These are phyloP conservation scores for Pichia cabralensis DNA, from an alignment of 805 yeast species.

Conservation along the genomic window DNA sequence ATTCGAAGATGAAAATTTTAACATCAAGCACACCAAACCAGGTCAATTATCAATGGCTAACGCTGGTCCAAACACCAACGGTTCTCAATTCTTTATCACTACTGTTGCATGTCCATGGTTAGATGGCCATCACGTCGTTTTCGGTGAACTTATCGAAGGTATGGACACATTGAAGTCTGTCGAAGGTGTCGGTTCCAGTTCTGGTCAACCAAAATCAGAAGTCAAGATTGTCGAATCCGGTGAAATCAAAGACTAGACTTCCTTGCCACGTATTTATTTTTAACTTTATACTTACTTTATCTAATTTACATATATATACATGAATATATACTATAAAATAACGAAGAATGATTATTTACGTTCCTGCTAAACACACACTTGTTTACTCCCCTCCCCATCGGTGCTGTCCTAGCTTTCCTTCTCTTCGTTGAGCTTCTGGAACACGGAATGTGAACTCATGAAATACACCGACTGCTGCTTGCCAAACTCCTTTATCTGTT, in stretches of 20 bases:
- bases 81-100: conserved; percentile 94
- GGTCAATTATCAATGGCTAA: conserved; percentile 91
- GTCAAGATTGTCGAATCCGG: conserved; percentile 49
- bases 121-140: conserved; percentile 91
- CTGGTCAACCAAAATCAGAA: conserved; percentile 37
- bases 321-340: not conserved
- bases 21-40: conserved; percentile 66
- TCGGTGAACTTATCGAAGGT: conserved; percentile 87
- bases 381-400: no score
- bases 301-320: not conserved
- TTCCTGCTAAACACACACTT: no score
- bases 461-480: conserved; percentile 21
- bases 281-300: not conserved
- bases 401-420: no score
- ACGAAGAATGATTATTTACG: no score
- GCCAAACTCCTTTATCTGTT: conserved; percentile 19
- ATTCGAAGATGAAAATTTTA: conserved; percentile 71
- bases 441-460: conserved; percentile 24
- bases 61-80: conserved; percentile 97
- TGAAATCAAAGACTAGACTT: conserved; percentile 31
- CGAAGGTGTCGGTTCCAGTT: conserved; percentile 49
- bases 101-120: conserved; percentile 82
- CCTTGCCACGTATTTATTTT: no score
- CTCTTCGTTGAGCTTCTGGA: conserved; percentile 20
- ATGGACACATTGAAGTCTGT: conserved; percentile 76